Conservation (phyloP, 352 stramenopile species). For the Phytophthora pistaciae region DNA sequence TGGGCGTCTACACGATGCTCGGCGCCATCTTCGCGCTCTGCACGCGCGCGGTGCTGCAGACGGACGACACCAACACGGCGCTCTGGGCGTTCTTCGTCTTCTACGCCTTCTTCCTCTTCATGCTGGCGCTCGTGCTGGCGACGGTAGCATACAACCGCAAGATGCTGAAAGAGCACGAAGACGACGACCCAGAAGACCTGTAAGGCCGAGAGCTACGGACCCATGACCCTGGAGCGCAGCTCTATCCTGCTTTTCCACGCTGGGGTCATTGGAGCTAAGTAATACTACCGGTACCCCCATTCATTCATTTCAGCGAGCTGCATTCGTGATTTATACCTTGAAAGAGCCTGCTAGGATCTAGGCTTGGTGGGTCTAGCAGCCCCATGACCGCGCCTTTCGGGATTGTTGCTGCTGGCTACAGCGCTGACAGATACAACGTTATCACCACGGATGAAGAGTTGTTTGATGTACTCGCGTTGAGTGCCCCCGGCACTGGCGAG, state of each 20-base stretch:
- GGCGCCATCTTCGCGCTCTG: conserved; percentile 77
- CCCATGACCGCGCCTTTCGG: background rate
- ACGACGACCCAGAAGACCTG: conserved; percentile 40
- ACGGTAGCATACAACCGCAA: conserved; percentile 74
- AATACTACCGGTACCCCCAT: conserved; percentile 27
- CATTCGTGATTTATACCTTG: conserved; percentile 21
- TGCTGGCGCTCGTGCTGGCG: conserved; percentile 71
- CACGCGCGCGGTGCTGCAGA: conserved; percentile 77
- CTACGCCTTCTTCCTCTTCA: conserved; percentile 67
- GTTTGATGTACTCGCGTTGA: conserved; percentile 67
- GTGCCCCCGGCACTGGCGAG: conserved; percentile 32
- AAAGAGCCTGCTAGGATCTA: conserved; percentile 20
- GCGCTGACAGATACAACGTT: conserved; percentile 87
- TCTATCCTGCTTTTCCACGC: background rate
- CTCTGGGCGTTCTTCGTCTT: conserved; percentile 86
- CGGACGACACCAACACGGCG: conserved; percentile 77
- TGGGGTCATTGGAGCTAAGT: conserved; percentile 10
- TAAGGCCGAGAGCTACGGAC: conserved; percentile 13
- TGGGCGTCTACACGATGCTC: conserved; percentile 70
- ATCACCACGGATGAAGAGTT: conserved; percentile 94
- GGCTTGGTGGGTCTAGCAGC: conserved; percentile 4
- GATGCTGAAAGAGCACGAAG: conserved; percentile 57
- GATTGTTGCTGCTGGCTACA: conserved; percentile 42
- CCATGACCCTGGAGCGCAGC: background rate
- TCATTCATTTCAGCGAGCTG: conserved; percentile 13